phyloP scores from a whole-genome alignment of 139 green algal genomes.

The Penium margaritaceum region DNA sequence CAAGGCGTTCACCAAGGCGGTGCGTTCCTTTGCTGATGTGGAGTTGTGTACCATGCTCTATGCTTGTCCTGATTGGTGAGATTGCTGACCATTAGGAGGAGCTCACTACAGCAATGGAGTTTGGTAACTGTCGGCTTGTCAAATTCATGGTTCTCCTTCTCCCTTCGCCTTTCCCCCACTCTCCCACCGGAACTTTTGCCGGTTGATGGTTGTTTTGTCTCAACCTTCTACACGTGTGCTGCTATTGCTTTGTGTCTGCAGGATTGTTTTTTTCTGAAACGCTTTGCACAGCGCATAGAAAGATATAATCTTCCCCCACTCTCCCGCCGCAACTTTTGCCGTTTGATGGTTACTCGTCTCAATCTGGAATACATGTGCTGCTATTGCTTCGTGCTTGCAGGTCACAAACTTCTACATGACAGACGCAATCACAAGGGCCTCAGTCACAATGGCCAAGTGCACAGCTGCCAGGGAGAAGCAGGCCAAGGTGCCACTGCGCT shows the following conservation, averaged over 20 bases:
- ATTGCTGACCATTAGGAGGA: not conserved
- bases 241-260: no score
- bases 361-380: not conserved
- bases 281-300: no score
- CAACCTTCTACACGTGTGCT: no score
- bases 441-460: slow-evolving; percentile 81
- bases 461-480: slow-evolving; percentile 29
- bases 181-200: not conserved
- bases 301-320: no score
- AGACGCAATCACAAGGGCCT: slow-evolving; percentile 79
- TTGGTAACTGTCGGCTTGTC: not conserved
- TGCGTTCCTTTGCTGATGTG: not conserved
- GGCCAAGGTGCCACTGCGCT: not conserved
- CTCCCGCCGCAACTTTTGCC: no score
- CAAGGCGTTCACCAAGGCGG: not conserved
- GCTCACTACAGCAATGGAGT: not conserved
- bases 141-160: not conserved
- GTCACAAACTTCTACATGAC: slow-evolving; percentile 92
- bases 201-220: not conserved
- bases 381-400: not conserved
- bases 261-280: no score
- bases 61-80: not conserved
- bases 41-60: not conserved
- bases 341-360: no score
- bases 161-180: not conserved